Evolutionary conservation across 2,329 filamentous ascomycete genomes (phyloP).

Genomic region (Xylariaceae sp.): DNA sequence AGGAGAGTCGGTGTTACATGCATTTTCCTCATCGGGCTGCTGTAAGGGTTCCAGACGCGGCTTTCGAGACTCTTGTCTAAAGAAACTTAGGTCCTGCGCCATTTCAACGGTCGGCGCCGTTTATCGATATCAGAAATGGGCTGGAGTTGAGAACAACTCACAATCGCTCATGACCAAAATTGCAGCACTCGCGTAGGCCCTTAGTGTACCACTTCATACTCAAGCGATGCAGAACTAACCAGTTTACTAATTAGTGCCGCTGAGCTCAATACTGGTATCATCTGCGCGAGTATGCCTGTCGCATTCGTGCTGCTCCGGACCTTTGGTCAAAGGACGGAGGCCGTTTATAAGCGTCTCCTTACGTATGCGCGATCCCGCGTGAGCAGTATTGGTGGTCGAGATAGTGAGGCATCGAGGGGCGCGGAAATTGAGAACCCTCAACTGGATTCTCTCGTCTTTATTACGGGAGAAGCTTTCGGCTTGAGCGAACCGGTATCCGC

Average conservation of each 20-base stretch:
- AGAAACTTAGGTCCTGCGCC: not conserved
- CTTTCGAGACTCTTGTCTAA: not conserved
- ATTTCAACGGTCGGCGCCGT: not conserved
- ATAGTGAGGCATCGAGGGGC: not conserved
- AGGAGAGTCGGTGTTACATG: not conserved
- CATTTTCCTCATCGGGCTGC: constrained; percentile 1
- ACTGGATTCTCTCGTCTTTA: not conserved
- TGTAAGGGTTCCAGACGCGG: not conserved
- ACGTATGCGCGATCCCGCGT: not conserved
- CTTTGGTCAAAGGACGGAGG: not conserved
- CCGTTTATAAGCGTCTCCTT: not conserved
- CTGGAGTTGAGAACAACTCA: not conserved
- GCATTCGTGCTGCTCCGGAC: constrained; percentile 1
- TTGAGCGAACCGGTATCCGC: not conserved
- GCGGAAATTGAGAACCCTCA: not conserved
- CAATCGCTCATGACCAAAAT: not conserved
- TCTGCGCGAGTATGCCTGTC: constrained; percentile 18
- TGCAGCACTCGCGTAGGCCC: not conserved
- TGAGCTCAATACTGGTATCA: constrained; percentile 18
- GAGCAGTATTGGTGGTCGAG: not conserved
- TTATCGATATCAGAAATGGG: not conserved
- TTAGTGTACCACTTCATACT: not conserved
- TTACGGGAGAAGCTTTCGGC: not conserved
- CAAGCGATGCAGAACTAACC: not conserved
- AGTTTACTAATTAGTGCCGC: constrained; percentile 6